A percentile compares a stretch with the other conserved stretches of the same genome.
phyloP scores from a whole-genome alignment of 1,284 basidiomycete species.

The Lentinula novae-zelandiae region DNA sequence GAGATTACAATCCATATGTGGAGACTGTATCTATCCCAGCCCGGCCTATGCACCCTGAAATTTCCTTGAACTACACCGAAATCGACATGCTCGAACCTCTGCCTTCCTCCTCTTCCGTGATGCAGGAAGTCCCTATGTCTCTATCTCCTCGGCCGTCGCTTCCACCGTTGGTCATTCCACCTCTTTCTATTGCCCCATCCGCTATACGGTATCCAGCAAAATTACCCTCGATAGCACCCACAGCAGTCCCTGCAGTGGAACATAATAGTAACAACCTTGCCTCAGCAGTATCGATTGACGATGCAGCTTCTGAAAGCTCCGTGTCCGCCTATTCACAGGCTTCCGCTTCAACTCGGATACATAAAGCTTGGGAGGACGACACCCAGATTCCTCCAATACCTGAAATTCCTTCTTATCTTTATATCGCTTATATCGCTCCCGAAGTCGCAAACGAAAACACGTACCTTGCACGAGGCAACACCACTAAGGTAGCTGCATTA shows the following conservation, averaged over 20 bases:
- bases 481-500: neutral
- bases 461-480: neutral
- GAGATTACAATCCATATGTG: neutral
- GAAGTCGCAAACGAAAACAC: neutral
- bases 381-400: neutral
- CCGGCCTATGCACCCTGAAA: neutral
- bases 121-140: neutral
- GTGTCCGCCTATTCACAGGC: conserved; percentile 1
- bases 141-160: neutral
- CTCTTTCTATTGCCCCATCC: neutral
- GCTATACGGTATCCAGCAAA: neutral
- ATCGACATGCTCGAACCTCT: neutral
- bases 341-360: conserved; percentile 1
- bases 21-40: neutral
- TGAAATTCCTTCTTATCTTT: neutral
- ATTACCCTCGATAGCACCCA: neutral
- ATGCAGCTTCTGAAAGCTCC: neutral
- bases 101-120: neutral
- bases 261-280: neutral
- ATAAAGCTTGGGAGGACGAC: neutral
- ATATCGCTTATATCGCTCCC: neutral
- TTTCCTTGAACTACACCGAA: neutral
- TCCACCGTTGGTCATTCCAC: neutral
- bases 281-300: neutral
- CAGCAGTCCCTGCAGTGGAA: neutral